Percentiles rank a stretch among this genome's conserved stretches.
Evolutionary conservation across 2,329 filamentous ascomycete species (phyloP).

Genomic region (Beauveria rudraprayagi): DNA sequence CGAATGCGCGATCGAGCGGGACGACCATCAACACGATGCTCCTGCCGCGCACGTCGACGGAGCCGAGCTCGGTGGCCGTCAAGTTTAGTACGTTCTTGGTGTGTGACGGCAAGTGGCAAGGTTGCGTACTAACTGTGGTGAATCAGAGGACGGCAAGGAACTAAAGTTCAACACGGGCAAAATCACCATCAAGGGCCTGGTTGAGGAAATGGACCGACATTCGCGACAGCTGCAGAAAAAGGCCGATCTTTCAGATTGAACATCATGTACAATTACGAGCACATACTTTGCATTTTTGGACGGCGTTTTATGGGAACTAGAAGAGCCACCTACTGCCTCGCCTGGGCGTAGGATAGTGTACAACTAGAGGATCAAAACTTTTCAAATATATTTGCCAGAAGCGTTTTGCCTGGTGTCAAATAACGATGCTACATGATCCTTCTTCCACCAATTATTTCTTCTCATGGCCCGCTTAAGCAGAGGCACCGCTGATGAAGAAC

Average conservation of each 20-base stretch:
- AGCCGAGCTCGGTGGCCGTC: constrained; percentile 61
- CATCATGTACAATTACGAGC: constrained; percentile 14
- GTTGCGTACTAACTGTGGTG: constrained; percentile 17
- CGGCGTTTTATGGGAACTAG: constrained; percentile 21
- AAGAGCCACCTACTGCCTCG: not conserved
- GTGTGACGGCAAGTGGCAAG: not conserved
- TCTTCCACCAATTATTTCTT: not conserved
- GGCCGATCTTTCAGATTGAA: constrained; percentile 47
- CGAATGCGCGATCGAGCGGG: constrained; percentile 62
- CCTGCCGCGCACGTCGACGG: constrained; percentile 60
- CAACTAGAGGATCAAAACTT: constrained; percentile 5
- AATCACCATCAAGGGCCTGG: constrained; percentile 75
- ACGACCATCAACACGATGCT: constrained; percentile 75
- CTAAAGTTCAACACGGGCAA: constrained; percentile 74
- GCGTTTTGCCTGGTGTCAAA: not conserved
- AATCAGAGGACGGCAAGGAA: constrained; percentile 82
- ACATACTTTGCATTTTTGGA: constrained; percentile 21
- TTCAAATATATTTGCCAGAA: constrained; percentile 7
- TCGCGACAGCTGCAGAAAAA: constrained; percentile 74
- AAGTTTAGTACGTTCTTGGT: constrained; percentile 69
- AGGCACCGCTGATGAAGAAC: constrained; percentile 99
- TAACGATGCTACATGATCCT: not conserved
- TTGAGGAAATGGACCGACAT: constrained; percentile 85
- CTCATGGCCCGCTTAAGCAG: constrained; percentile 47
- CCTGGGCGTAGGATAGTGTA: not conserved